Evolutionary conservation across 768 basidiomycete genomes (phyloP), one percentile per base, ranked within the genome.

Genomic region (Boletales sp.): DNA sequence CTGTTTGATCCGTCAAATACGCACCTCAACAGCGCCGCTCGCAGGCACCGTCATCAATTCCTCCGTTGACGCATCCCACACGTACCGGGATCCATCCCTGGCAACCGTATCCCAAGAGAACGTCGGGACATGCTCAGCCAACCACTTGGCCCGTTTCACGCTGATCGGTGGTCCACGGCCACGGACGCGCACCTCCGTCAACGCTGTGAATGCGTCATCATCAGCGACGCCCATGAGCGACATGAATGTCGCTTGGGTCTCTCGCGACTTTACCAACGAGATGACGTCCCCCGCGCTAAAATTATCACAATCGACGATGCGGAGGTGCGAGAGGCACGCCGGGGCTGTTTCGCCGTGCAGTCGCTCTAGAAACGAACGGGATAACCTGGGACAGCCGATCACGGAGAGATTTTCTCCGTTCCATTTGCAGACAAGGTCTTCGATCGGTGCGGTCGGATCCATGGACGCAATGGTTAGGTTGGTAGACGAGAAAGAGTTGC

Each of bases 101-200:
- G 47, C 44, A 21, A 55, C 36, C 0, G 53, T 55, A 30, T 56
- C 48, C 54, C 53, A 56, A 13, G 36, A 42, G 9, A 56, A 56
- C 15, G 15, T 17, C 5, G 12, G 32, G 19, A 56, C 40, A 46
- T 56, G 53, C n/a, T 38, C 32, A 7, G 40, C 44, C 40, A 56
- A 18, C 54, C 54, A 55, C 11, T 5, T 31, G 12, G 36, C 53
- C 34, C 36, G 44, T 14, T 45, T 19, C 7, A 15, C 32, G 9
- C 36, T 46, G 17, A 55, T 55, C 15, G 44, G 43, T 4, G 53
- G 53, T 13, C 53, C 54, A 17, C 34, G 46, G 0, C 53, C 54
- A 18, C 34, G 31, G n/a, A 55, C 36, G 6, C 19, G n/a, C 35
- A 55, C 17, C 21, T 42, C 53, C 18, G 4, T 14, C 40, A 55